These are phyloP conservation scores for Septoria petroselini DNA, from an alignment of 2,329 filamentous ascomycete species.

Conservation along the genomic window DNA sequence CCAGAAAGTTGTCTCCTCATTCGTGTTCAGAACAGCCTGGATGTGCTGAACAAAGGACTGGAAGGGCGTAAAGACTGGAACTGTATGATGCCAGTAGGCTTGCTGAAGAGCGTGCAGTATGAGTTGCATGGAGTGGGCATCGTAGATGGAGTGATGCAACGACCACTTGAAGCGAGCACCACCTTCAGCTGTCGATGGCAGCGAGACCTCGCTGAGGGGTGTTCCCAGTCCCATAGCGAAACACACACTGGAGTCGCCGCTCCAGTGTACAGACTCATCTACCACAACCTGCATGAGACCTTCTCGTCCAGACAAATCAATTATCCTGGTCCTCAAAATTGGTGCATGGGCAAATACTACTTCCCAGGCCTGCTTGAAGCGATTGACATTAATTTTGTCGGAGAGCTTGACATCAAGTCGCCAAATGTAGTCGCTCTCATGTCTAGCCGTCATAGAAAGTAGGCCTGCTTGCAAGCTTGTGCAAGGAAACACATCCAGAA, in stretches of 20 bases:
- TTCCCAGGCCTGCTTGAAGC: slow-evolving; percentile 3
- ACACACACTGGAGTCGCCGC: neutral
- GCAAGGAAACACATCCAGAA: slow-evolving; percentile 32
- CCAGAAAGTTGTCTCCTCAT: slow-evolving; percentile 8
- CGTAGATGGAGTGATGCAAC: slow-evolving; percentile 11
- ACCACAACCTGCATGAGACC: slow-evolving; percentile 5
- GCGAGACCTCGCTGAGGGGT: slow-evolving; percentile 1
- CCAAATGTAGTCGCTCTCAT: slow-evolving; percentile 6
- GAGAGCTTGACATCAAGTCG: slow-evolving; percentile 26
- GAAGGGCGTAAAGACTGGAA: slow-evolving; percentile 4
- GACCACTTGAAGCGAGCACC: neutral
- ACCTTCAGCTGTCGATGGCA: neutral
- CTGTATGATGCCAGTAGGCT: neutral
- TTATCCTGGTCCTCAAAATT: slow-evolving; percentile 1
- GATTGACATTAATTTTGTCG: slow-evolving; percentile 28
- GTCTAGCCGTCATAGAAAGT: slow-evolving; percentile 7
- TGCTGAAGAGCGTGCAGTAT: slow-evolving; percentile 3
- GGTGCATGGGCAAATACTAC: neutral
- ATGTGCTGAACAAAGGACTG: slow-evolving; percentile 9
- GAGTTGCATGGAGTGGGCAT: slow-evolving; percentile 2
- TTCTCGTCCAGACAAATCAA: slow-evolving; percentile 1
- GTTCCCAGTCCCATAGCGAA: neutral
- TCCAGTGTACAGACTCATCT: neutral
- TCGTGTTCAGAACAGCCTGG: neutral
- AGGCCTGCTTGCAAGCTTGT: slow-evolving; percentile 7